These are phyloP conservation scores for Hericium rajendrae DNA, from an alignment of 768 basidiomycete genomes.

Conservation along the genomic window DNA sequence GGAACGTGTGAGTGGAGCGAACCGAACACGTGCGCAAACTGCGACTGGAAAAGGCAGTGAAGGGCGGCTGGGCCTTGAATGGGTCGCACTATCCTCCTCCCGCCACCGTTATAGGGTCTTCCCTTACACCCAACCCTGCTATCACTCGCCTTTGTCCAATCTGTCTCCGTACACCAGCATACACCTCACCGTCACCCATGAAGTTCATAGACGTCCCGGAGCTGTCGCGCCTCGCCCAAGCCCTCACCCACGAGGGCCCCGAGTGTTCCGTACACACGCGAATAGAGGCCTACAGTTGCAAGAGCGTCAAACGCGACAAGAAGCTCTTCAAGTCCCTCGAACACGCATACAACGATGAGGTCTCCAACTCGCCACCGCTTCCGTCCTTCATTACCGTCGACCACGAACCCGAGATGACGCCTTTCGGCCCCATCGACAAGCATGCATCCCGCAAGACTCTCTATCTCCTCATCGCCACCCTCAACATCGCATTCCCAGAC, in stretches of 20 bases:
- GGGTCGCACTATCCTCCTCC: background rate
- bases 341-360: constrained; percentile 70
- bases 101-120: background rate
- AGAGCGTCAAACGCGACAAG: constrained; percentile 95
- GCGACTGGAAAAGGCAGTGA: background rate
- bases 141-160: background rate
- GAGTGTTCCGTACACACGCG: constrained; percentile 86
- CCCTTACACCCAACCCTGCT: background rate
- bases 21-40: background rate
- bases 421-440: constrained; percentile 87
- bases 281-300: constrained; percentile 96
- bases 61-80: background rate
- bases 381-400: constrained; percentile 71
- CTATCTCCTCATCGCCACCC: constrained; percentile 90
- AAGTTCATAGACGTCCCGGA: constrained; percentile 86
- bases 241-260: constrained; percentile 76
- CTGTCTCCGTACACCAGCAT: background rate
- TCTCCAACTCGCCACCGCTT: constrained; percentile 76
- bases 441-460: constrained; percentile 82
- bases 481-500: constrained; percentile 97
- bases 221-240: constrained; percentile 64
- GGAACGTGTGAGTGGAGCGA: too few relatives aligned
- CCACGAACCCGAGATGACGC: constrained; percentile 65
- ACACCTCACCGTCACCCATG: constrained; percentile 36
- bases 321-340: constrained; percentile 92